Conservation (phyloP, 495 filamentous ascomycete genomes). For the Tuber brumale region DNA sequence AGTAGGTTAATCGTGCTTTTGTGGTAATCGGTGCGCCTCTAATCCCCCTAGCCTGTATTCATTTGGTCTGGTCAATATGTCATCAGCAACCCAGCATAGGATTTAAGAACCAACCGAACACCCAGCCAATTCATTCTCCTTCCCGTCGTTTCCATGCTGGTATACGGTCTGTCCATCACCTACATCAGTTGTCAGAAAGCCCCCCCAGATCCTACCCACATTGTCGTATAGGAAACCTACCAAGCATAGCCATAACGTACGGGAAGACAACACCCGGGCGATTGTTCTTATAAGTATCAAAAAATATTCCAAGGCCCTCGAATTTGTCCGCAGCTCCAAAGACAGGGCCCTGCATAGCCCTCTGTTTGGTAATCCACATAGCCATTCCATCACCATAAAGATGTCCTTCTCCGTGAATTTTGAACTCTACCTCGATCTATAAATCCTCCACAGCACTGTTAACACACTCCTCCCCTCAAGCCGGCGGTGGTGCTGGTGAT, state of each 20-base stretch:
- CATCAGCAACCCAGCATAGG: neutral
- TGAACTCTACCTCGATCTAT: constrained; percentile 90
- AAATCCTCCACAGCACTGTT: constrained; percentile 11
- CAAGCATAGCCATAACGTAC: constrained; percentile 98
- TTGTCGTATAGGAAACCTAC: constrained; percentile 33
- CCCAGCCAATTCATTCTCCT: constrained; percentile 83
- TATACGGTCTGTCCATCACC: constrained; percentile 79
- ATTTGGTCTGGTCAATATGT: constrained; percentile 8
- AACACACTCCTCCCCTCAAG: neutral
- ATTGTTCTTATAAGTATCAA: constrained; percentile 99
- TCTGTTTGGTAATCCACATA: constrained; percentile 95
- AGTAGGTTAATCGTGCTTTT: constrained; percentile 84
- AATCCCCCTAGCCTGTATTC: constrained; percentile 67
- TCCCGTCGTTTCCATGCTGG: constrained; percentile 91
- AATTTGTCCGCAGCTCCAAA: constrained; percentile 86
- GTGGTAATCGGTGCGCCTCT: constrained; percentile 70
- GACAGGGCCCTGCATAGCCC: constrained; percentile 71
- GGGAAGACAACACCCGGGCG: constrained; percentile 91
- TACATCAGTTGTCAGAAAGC: constrained; percentile 10
- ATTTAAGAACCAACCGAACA: constrained; percentile 63
- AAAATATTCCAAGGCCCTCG: constrained; percentile 91
- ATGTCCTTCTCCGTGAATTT: constrained; percentile 72
- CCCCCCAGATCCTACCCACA: neutral
- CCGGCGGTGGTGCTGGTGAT: constrained; percentile 22
- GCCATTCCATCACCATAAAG: constrained; percentile 97